These are phyloP conservation scores for Spirogloea muscicola DNA, from an alignment of 139 green algal species.

Conservation along the genomic window DNA sequence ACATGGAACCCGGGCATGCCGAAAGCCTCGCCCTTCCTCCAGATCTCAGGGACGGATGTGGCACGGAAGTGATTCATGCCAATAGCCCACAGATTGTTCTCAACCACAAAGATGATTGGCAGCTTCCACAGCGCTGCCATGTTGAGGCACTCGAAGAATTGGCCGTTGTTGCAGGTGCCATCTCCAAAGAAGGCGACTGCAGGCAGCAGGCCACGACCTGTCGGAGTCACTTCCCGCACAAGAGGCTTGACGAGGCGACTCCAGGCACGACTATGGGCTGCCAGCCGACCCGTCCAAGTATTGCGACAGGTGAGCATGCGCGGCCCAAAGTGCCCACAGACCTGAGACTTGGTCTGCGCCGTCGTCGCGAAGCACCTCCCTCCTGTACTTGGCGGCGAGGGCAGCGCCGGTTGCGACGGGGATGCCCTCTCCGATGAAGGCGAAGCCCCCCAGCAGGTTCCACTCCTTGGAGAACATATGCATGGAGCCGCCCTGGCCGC, in stretches of 20 bases:
- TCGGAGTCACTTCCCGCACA: not conserved
- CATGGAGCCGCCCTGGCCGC: conserved; percentile 94
- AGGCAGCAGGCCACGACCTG: conserved; percentile 61
- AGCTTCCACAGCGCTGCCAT: conserved; percentile 82
- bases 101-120: conserved; percentile 96
- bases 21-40: conserved; percentile 95
- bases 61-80: conserved; percentile 89
- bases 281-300: no score
- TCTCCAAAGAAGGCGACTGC: conserved; percentile 87
- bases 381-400: conserved; percentile 82
- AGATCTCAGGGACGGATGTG: conserved; percentile 86
- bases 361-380: conserved; percentile 79
- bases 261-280: not conserved
- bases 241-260: not conserved
- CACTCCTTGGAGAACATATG: conserved; percentile 93
- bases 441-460: conserved; percentile 89
- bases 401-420: conserved; percentile 88
- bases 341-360: conserved; percentile 56
- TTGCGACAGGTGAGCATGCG: no score
- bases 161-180: conserved; percentile 92
- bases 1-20: conserved; percentile 95
- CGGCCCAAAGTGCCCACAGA: no score
- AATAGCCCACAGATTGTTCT: conserved; percentile 99
- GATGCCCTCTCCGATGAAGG: conserved; percentile 98
- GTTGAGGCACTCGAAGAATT: conserved; percentile 97